These are phyloP conservation scores for Tirmania nivea DNA, from an alignment of 495 filamentous ascomycete species.

Conservation along the genomic window DNA sequence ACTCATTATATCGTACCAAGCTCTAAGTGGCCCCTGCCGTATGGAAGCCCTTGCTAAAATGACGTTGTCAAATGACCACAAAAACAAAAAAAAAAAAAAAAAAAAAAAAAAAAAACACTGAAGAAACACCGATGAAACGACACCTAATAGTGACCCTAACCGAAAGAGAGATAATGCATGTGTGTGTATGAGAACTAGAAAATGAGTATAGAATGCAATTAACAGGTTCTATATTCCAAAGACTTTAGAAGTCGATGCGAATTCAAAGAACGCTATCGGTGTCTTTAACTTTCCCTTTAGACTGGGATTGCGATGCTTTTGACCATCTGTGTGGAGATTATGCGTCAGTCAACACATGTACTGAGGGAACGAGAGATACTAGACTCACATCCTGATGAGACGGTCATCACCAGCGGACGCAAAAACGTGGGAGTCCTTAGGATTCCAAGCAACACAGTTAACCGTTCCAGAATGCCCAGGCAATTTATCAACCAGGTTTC, in stretches of 20 bases:
- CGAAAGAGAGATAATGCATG: no score
- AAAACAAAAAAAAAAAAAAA: neutral
- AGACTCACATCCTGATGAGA: slow-evolving; percentile 60
- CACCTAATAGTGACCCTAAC: no score
- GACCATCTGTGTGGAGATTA: slow-evolving; percentile 13
- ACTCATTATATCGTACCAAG: no score
- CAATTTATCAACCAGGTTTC: slow-evolving; percentile 48
- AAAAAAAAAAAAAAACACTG: neutral
- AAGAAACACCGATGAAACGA: no score
- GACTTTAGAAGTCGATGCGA: no score
- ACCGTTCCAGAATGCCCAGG: slow-evolving; percentile 61
- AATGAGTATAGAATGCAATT: no score
- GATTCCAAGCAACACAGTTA: slow-evolving; percentile 87
- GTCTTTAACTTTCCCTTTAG: slow-evolving; percentile 19
- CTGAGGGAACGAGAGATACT: neutral
- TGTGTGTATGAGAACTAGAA: no score
- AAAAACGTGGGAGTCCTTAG: slow-evolving; percentile 60
- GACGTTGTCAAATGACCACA: neutral
- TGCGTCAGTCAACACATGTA: neutral
- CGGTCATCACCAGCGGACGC: slow-evolving; percentile 79
- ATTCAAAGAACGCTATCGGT: neutral
- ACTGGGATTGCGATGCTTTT: slow-evolving; percentile 14
- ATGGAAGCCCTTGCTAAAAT: no score
- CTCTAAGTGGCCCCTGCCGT: no score
- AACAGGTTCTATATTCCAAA: no score